A percentile compares a stretch with the other conserved stretches of the same genome.
phyloP scores from a whole-genome alignment of 352 stramenopile species.

The Globisporangium rhizosaccharum region DNA sequence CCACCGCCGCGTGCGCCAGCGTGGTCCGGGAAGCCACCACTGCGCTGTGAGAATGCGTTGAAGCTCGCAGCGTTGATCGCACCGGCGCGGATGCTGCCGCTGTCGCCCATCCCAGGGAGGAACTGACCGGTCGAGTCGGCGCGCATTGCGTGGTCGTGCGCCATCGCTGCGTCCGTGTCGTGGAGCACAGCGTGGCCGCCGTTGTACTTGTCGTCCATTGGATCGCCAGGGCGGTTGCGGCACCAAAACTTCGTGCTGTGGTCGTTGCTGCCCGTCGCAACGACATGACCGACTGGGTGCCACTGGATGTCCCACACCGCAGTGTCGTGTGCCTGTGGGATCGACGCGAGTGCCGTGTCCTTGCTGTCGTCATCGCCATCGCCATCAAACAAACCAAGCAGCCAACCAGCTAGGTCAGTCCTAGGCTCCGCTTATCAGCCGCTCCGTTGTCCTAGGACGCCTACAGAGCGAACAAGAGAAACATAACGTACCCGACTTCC shows the following conservation, averaged over 20 bases:
- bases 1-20: conserved; percentile 1
- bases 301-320: conserved; percentile 98
- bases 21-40: conserved; percentile 14
- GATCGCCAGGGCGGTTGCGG: conserved; percentile 90
- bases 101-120: conserved; percentile 65
- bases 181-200: conserved; percentile 64
- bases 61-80: conserved; percentile 73
- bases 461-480: background rate
- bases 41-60: conserved; percentile 48
- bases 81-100: conserved; percentile 47
- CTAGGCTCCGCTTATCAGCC: too few species aligned
- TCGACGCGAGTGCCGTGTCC: conserved; percentile 73
- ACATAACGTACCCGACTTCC: conserved; percentile 86
- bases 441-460: too few species aligned
- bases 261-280: conserved; percentile 96
- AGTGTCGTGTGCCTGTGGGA: conserved; percentile 93
- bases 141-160: conserved; percentile 16
- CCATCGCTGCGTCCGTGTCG: conserved; percentile 44
- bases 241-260: conserved; percentile 98
- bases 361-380: conserved; percentile 34
- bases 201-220: conserved; percentile 89
- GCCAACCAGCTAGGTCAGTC: too few species aligned
- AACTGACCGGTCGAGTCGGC: conserved; percentile 31
- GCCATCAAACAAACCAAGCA: too few species aligned
- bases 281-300: conserved; percentile 94